phyloP scores from a whole-genome alignment of 257 asterid genomes.

The Linaria vulgaris region DNA sequence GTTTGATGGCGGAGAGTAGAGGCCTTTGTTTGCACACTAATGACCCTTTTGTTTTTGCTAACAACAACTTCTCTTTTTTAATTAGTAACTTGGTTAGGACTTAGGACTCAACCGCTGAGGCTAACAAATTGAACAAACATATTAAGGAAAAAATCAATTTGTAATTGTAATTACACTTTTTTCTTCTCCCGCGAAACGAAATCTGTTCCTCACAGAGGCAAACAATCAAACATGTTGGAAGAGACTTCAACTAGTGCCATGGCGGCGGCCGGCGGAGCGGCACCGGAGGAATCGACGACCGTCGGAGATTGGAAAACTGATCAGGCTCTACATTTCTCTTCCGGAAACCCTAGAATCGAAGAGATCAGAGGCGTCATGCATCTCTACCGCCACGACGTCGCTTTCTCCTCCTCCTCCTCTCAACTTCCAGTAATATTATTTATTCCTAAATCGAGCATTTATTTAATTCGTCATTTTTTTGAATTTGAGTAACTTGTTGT shows the following conservation, averaged over 20 bases:
- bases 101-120: too few relatives aligned
- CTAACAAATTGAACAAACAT: too few relatives aligned
- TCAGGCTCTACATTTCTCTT: slow-evolving; percentile 64
- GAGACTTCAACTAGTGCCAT: slow-evolving; percentile 59
- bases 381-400: slow-evolving; percentile 51
- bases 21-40: too few relatives aligned
- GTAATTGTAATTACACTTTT: too few relatives aligned
- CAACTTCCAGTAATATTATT: slow-evolving; percentile 54
- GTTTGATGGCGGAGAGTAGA: too few relatives aligned
- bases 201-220: not conserved
- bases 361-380: slow-evolving; percentile 91
- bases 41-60: too few relatives aligned
- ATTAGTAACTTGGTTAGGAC: too few relatives aligned
- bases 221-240: slow-evolving; percentile 37
- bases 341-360: slow-evolving; percentile 98
- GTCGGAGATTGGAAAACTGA: slow-evolving; percentile 32
- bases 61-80: too few relatives aligned
- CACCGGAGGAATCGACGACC: slow-evolving; percentile 37
- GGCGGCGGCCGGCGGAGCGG: slow-evolving; percentile 43
- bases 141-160: too few relatives aligned
- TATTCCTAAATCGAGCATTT: not conserved
- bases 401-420: slow-evolving; percentile 41
- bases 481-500: not conserved
- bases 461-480: too few relatives aligned
- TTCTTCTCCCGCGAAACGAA: slow-evolving; percentile 30